phyloP scores from a whole-genome alignment of 208 protist species.

The Strigomonas culicis region DNA sequence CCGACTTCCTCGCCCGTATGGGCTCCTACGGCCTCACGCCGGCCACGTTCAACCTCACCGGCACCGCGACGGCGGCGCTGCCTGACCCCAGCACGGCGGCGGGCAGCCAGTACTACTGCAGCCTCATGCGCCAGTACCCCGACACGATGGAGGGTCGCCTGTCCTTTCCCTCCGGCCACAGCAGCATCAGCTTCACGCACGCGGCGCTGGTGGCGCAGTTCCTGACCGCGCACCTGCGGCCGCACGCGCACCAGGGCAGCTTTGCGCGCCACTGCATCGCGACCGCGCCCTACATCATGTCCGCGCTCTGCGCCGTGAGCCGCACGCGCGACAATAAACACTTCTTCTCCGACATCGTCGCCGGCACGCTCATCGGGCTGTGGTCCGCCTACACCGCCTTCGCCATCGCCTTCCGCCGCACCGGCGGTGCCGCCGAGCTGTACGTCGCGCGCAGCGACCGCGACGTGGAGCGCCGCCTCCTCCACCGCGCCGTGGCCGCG shows the following conservation, averaged over 20 bases:
- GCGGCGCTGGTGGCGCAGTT: constrained; percentile 68
- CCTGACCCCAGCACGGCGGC: constrained; percentile 32
- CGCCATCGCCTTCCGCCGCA: constrained; percentile 30
- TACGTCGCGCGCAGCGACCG: constrained; percentile 29
- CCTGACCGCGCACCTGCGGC: constrained; percentile 55
- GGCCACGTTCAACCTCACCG: not conserved
- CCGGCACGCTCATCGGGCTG: constrained; percentile 67
- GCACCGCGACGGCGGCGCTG: not conserved
- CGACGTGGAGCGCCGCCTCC: constrained; percentile 24
- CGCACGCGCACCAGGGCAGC: constrained; percentile 57
- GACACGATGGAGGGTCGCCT: constrained; percentile 66
- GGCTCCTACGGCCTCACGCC: constrained; percentile 35
- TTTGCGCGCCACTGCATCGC: constrained; percentile 56
- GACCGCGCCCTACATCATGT: constrained; percentile 48
- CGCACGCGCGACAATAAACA: constrained; percentile 86
- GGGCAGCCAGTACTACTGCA: constrained; percentile 67
- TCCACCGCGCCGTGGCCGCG: too few species aligned
- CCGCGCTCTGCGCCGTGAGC: constrained; percentile 66
- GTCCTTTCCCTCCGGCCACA: constrained; percentile 92
- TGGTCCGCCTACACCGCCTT: constrained; percentile 37
- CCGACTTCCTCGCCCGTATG: constrained; percentile 82
- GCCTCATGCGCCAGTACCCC: constrained; percentile 28
- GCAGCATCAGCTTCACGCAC: constrained; percentile 74
- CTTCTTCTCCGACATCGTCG: constrained; percentile 84
- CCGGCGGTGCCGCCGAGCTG: constrained; percentile 24